Evolutionary conservation across 108 stramenopile species (phyloP).

Genomic region (Discostella stelligeroides): DNA sequence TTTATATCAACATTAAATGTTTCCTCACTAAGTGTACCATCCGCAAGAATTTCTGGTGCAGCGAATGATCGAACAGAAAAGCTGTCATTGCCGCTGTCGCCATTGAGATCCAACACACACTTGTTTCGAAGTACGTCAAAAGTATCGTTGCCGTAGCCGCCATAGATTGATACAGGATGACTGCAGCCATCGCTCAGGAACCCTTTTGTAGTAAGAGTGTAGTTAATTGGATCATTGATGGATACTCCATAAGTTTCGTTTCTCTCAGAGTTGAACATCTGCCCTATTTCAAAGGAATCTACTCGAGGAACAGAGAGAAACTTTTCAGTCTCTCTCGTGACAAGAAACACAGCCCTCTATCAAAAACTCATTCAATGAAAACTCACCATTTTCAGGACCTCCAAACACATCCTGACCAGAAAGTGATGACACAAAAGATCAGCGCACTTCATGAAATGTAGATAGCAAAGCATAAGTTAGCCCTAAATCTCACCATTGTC

Average conservation of each 20-base stretch:
- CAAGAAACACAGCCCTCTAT: too few relatives aligned
- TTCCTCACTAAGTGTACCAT: constrained; percentile 5
- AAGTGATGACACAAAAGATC: too few relatives aligned
- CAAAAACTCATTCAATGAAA: too few relatives aligned
- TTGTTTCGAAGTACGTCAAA: constrained; percentile 48
- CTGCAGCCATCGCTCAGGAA: constrained; percentile 40
- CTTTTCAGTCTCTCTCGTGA: background rate
- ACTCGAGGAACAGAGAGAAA: background rate
- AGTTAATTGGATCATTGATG: constrained; percentile 24
- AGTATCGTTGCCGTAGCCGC: constrained; percentile 35
- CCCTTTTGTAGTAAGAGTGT: constrained; percentile 47
- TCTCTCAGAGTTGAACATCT: constrained; percentile 40
- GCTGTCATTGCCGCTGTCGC: constrained; percentile 43
- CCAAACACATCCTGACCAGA: constrained; percentile 22
- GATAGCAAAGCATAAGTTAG: too few relatives aligned
- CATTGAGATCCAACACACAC: constrained; percentile 40
- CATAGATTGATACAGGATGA: constrained; percentile 40
- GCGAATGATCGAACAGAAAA: constrained; percentile 48
- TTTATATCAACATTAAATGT: constrained; percentile 10
- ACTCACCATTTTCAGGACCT: constrained; percentile 15
- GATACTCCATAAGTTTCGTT: constrained; percentile 16
- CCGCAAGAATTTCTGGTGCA: constrained; percentile 11
- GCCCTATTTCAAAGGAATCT: constrained; percentile 25
- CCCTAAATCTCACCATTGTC: constrained; percentile 24
- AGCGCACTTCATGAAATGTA: too few relatives aligned